Conservation (phyloP, 2,329 filamentous ascomycete genomes). For the Colletotrichum limetticola region DNA sequence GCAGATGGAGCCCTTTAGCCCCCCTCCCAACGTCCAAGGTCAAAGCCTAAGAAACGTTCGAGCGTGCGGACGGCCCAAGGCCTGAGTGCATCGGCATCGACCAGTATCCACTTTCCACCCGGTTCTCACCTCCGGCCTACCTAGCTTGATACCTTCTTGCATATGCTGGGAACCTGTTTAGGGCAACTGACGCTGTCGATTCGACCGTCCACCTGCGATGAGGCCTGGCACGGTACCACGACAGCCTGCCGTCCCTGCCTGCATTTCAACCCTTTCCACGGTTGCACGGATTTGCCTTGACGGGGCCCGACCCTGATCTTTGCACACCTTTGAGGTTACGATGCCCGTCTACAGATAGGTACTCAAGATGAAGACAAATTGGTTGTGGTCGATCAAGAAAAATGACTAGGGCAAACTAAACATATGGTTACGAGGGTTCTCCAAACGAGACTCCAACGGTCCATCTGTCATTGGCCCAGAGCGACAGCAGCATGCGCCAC, state of each 20-base stretch:
- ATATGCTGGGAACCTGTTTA: conserved; percentile 34
- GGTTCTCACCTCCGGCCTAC: conserved; percentile 23
- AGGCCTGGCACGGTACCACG: conserved; percentile 15
- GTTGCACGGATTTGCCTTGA: conserved; percentile 30
- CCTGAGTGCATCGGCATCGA: conserved; percentile 28
- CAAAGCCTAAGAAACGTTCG: conserved; percentile 30
- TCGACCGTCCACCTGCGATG: neutral
- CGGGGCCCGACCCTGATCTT: conserved; percentile 21
- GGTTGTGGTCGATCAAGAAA: neutral
- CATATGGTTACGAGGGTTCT: neutral
- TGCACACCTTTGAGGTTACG: neutral
- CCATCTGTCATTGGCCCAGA: neutral
- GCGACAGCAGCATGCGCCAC: conserved; percentile 28
- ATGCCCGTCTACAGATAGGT: neutral
- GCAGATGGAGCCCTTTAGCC: conserved; percentile 14
- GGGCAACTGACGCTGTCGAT: conserved; percentile 24
- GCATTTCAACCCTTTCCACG: neutral
- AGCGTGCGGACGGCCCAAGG: conserved; percentile 27
- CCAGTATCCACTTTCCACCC: conserved; percentile 28
- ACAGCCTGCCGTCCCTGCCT: conserved; percentile 13
- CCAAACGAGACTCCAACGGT: neutral
- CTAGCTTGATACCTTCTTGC: conserved; percentile 1
- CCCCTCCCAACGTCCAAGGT: conserved; percentile 1
- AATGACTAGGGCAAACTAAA: neutral
- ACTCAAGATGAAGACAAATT: neutral